A percentile compares a stretch with the other conserved stretches of the same genome.
phyloP scores from a whole-genome alignment of 1,284 basidiomycete species.

The Heterobasidion occidentale region DNA sequence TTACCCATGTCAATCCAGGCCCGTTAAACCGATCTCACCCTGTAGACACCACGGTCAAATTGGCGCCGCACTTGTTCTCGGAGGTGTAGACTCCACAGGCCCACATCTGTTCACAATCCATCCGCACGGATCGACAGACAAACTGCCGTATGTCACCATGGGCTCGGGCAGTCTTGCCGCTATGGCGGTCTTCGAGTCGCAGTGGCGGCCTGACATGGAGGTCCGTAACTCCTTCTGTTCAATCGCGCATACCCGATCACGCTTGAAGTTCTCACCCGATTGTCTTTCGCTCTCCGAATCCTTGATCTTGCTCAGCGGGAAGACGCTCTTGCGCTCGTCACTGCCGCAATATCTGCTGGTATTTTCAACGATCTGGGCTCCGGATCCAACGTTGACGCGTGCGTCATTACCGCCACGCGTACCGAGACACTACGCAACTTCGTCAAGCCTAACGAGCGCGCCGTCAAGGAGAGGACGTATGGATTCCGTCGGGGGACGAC shows the following conservation, averaged over 20 bases:
- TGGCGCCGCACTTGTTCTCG: constrained; percentile 95
- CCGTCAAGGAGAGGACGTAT: constrained; percentile 78
- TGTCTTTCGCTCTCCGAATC: not conserved
- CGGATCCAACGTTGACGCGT: constrained; percentile 96
- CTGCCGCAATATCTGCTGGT: constrained; percentile 86
- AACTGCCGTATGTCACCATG: constrained; percentile 99
- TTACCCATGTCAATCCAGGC: not conserved
- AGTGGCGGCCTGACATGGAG: constrained; percentile 81
- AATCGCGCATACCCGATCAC: not conserved
- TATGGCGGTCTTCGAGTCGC: constrained; percentile 95
- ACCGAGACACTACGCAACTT: constrained; percentile 91
- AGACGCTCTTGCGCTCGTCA: constrained; percentile 81
- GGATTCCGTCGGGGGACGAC: constrained; percentile 84
- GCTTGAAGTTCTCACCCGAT: constrained; percentile 6
- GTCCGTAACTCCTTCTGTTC: constrained; percentile 30
- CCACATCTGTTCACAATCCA: constrained; percentile 95
- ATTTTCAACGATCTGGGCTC: constrained; percentile 99
- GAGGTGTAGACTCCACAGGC: constrained; percentile 90
- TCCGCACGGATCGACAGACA: constrained; percentile 97
- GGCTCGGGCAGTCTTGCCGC: constrained; percentile 94
- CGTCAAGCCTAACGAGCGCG: constrained; percentile 86
- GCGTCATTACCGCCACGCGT: constrained; percentile 79
- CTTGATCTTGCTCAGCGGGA: constrained; percentile 42
- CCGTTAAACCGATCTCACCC: not conserved
- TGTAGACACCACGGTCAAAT: constrained; percentile 90